Percentiles rank a stretch among this genome's conserved stretches.
These are phyloP conservation scores for Helianthus annuus DNA, from an alignment of 129 eudicot species.

Conservation along the genomic window HanXRQr2.0-SUNRISE NC_035442.2:170172449-170172948, in stretches of 20 bases:
- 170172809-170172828: slow-evolving; percentile 28
- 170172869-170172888: background rate
- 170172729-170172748: background rate
- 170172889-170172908: slow-evolving; percentile 76
- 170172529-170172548: no score
- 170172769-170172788: slow-evolving; percentile 26
- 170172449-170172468: no score
- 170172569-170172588: no score
- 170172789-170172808: slow-evolving; percentile 30
- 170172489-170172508: no score
- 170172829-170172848: background rate
- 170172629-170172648: background rate
- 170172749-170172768: background rate
- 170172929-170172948: slow-evolving; percentile 95
- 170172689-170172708: slow-evolving; percentile 6
- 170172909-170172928: slow-evolving; percentile 92
- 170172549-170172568: no score
- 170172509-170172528: no score
- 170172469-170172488: no score
- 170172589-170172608: no score
- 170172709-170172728: background rate
- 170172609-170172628: no score
- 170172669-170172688: slow-evolving; percentile 4
- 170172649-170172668: slow-evolving; percentile 13
- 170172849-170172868: background rate